phyloP scores from a whole-genome alignment of 2,329 filamentous ascomycete genomes.

The Trichoderma guizhouense region DNA sequence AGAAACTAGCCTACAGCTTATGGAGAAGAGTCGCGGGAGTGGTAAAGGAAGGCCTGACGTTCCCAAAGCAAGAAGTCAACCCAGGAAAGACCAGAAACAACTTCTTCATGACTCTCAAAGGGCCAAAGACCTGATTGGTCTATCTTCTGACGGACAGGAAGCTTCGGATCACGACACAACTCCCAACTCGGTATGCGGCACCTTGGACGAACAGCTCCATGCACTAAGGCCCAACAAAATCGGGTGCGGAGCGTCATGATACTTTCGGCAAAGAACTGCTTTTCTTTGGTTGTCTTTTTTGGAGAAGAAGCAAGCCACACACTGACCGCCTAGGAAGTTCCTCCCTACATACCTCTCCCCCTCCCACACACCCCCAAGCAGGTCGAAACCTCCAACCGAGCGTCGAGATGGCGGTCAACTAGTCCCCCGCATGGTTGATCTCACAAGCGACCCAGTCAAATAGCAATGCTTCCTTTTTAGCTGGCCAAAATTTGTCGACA shows the following conservation, averaged over 20 bases:
- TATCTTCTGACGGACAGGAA: not conserved
- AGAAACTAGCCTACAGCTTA: conserved; percentile 86
- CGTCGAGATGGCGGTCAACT: conserved; percentile 16
- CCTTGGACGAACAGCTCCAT: conserved; percentile 21
- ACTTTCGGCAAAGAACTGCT: not conserved
- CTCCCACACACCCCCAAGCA: not conserved
- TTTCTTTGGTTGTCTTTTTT: not conserved
- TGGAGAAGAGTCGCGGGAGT: conserved; percentile 55
- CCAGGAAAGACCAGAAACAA: conserved; percentile 80
- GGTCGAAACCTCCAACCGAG: not conserved
- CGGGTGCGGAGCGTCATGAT: not conserved
- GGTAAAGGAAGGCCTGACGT: conserved; percentile 22
- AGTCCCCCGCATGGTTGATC: not conserved
- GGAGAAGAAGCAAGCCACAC: conserved; percentile 3
- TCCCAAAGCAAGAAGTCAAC: conserved; percentile 69
- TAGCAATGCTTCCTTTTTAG: not conserved
- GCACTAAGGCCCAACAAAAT: conserved; percentile 27
- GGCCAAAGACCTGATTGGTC: not conserved
- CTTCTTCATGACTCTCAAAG: conserved; percentile 71
- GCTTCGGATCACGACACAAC: not conserved
- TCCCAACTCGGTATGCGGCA: not conserved
- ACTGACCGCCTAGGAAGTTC: conserved; percentile 10
- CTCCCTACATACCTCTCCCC: not conserved
- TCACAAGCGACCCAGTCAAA: conserved; percentile 12
- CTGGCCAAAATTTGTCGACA: conserved; percentile 1